Conservation (phyloP, 169 alveolate species). For the Plasmodium relictum region DNA sequence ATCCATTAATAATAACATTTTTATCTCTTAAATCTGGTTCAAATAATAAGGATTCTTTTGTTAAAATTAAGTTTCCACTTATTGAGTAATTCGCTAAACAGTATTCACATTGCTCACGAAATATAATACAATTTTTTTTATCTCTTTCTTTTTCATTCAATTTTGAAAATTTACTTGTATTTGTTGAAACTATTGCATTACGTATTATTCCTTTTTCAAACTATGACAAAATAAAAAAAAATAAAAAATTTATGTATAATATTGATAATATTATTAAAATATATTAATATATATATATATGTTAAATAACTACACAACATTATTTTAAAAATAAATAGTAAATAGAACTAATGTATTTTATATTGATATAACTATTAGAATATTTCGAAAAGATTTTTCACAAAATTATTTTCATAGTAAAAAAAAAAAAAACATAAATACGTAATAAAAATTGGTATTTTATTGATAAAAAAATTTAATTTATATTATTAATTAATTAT, state of each 20-base stretch:
- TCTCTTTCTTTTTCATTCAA: slow-evolving; percentile 33
- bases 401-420: background rate
- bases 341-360: no score
- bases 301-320: background rate
- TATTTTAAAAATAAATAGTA: no score
- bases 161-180: slow-evolving; percentile 26
- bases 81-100: slow-evolving; percentile 81
- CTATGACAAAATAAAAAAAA: slow-evolving; percentile 40
- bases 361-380: no score
- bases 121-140: slow-evolving; percentile 78
- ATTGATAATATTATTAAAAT: background rate
- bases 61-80: slow-evolving; percentile 83
- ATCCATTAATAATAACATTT: slow-evolving; percentile 82
- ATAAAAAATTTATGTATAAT: slow-evolving; percentile 15
- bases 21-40: slow-evolving; percentile 88
- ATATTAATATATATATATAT: background rate
- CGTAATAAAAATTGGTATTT: background rate
- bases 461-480: background rate
- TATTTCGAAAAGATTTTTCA: no score
- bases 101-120: slow-evolving; percentile 85
- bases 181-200: slow-evolving; percentile 60
- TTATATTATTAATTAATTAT: background rate
- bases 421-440: background rate
- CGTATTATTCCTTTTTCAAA: slow-evolving; percentile 73
- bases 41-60: slow-evolving; percentile 83